These are phyloP conservation scores for Rosa persica DNA, from an alignment of 306 rosid genomes.

Conservation along the genomic window DNA sequence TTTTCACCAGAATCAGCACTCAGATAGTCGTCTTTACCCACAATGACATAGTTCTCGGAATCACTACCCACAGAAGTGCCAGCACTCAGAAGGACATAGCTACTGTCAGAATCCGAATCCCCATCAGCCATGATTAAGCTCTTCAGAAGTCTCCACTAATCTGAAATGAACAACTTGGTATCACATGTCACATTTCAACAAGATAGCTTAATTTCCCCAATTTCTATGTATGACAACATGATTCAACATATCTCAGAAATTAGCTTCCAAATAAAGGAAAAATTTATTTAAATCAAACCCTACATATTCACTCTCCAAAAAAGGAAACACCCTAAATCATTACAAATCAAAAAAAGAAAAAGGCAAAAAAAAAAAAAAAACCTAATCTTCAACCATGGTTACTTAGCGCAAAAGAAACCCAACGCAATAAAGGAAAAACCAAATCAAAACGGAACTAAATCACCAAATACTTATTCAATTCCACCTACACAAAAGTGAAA, in stretches of 20 bases:
- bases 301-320: neutral
- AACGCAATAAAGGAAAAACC: neutral
- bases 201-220: neutral
- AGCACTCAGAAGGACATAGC: neutral
- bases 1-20: neutral
- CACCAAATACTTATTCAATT: neutral
- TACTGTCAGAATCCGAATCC: conserved; percentile 7
- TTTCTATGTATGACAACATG: neutral
- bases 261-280: neutral
- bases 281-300: neutral
- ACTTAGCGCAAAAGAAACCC: conserved; percentile 3
- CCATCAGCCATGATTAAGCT: neutral
- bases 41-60: neutral
- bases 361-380: no score
- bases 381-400: neutral
- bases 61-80: conserved; percentile 4
- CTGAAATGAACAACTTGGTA: neutral
- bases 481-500: neutral
- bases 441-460: neutral
- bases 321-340: neutral
- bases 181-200: neutral
- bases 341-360: neutral
- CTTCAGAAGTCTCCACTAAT: conserved; percentile 7
- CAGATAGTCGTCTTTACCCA: neutral
- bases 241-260: neutral